A percentile compares a stretch with the other conserved stretches of the same genome.
These are phyloP conservation scores for Xylariaceae sp. DNA, from an alignment of 2,329 filamentous ascomycete genomes.

Conservation along the genomic window DNA sequence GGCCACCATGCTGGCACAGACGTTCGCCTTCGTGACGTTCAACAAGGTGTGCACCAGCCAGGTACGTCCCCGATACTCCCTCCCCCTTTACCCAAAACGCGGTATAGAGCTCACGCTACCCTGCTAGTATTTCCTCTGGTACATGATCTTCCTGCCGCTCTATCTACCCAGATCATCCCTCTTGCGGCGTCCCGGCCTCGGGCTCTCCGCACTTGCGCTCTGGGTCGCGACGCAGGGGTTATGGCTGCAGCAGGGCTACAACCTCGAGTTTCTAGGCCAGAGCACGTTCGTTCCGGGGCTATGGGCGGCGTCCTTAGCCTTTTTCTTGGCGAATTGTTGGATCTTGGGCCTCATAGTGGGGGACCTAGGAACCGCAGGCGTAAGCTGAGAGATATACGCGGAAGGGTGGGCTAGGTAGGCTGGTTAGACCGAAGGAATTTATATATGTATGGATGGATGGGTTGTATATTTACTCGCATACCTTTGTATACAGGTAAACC, in stretches of 20 bases:
- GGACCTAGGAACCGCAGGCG: conserved; percentile 54
- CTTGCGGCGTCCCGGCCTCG: conserved; percentile 60
- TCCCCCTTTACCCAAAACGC: not conserved
- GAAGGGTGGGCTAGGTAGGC: not conserved
- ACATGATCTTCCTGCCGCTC: conserved; percentile 88
- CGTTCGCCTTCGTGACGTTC: conserved; percentile 94
- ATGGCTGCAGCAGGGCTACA: conserved; percentile 76
- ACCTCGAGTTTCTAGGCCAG: conserved; percentile 76
- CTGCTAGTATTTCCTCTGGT: conserved; percentile 93
- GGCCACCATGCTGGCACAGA: conserved; percentile 88
- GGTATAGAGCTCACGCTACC: conserved; percentile 17
- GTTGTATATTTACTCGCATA: not conserved
- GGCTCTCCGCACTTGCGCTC: conserved; percentile 64
- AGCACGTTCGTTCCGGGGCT: conserved; percentile 87
- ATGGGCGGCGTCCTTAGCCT: conserved; percentile 73
- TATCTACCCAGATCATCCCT: conserved; percentile 84
- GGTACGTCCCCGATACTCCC: conserved; percentile 52
- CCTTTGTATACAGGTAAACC: not conserved
- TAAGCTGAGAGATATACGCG: conserved; percentile 1
- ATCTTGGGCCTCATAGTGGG: conserved; percentile 78
- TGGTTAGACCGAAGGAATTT: not conserved
- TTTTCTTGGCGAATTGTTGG: conserved; percentile 87
- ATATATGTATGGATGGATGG: conserved; percentile 3
- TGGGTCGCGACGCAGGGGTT: conserved; percentile 78
- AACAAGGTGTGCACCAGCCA: conserved; percentile 99